Evolutionary conservation across 2,329 filamentous ascomycete genomes (phyloP), one percentile per base, ranked within the genome.

Genomic region (Trematosphaeria pertusa): DNA sequence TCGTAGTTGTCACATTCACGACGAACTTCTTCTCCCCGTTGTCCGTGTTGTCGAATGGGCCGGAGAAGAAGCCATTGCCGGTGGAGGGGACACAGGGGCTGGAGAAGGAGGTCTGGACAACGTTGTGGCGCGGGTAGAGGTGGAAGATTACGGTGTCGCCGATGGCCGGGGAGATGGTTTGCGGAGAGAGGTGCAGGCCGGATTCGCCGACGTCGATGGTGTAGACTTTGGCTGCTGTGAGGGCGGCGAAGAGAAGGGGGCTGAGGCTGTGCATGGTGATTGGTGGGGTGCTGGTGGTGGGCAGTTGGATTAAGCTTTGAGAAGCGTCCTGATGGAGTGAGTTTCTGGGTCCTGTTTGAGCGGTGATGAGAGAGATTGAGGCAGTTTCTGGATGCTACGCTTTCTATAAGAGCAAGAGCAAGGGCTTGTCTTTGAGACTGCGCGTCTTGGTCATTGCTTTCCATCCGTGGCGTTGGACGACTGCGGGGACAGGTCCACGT

Each of bases 21-120:
- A 64, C 58, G 28, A 65, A 66, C 26, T 50, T 59, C 50, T 46
- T 55, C 7, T 54, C 46, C 4, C 59, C 58, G 8, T 43, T 51
- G 22, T 61, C 43, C 15, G 59, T 62, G 11, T 43, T 41, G n/a
- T 26, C 37, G 40, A 48, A 62, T 2, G 53, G 41, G 14, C 62
- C 61, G 17, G 50, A 56, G 49, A 56, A 66, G 38, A 62, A 62
- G 34, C 54, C 50, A 11, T 45, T 38, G 14, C 49, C 41, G n/a
- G n/a, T n/a, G 9, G 20, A 28, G 15, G 26, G 37, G 8, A 30
- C 26, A 38, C 48, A 50, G 1, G 48, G 43, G 4, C 15, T 31
- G 6, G 26, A 12, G 31, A 50, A 50, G 18, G 32, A n/a, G 2
- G 33, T 36, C 7, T 36, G 41, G 9, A 46, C 43, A 31, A 50